A percentile compares a stretch with the other conserved stretches of the same genome.
phyloP scores from a whole-genome alignment of 441 rosid genomes.

The Bocquillonia castaneifolia region DNA sequence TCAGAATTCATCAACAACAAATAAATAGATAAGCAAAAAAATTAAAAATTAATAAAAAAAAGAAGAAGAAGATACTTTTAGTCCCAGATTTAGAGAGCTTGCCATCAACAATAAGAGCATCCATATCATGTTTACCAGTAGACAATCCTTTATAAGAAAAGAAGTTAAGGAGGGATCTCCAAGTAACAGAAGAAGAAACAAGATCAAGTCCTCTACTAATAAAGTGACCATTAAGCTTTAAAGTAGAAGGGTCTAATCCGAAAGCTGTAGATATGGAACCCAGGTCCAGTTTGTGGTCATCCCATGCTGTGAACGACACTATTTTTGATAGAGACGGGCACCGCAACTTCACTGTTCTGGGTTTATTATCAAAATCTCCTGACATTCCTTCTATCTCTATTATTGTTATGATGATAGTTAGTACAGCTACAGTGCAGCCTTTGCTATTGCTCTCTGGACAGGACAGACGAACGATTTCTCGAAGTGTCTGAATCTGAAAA shows the following conservation, averaged over 20 bases:
- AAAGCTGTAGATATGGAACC: constrained; percentile 57
- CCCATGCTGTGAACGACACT: constrained; percentile 39
- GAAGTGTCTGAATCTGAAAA: no score
- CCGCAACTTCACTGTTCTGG: constrained; percentile 45
- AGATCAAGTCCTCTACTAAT: constrained; percentile 69
- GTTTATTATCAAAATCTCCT: constrained; percentile 20
- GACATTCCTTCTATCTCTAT: no score
- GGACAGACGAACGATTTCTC: no score
- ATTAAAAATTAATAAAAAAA: background rate
- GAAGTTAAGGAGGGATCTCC: constrained; percentile 70
- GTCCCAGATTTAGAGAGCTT: constrained; percentile 50
- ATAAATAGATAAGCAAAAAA: background rate
- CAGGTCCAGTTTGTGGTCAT: constrained; percentile 58
- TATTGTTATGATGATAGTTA: no score
- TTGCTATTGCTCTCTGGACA: no score
- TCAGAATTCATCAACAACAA: constrained; percentile 10
- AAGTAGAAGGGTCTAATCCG: constrained; percentile 60
- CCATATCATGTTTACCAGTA: constrained; percentile 49
- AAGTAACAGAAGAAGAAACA: constrained; percentile 64
- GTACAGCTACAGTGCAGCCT: no score
- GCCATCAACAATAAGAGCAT: constrained; percentile 64
- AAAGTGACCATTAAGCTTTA: constrained; percentile 79
- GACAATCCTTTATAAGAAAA: constrained; percentile 72
- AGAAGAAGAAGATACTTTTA: constrained; percentile 41
- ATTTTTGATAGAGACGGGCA: constrained; percentile 56